Evolutionary conservation across 2,329 filamentous ascomycete genomes (phyloP).

Genomic region (Leptoxyphium fumago): DNA sequence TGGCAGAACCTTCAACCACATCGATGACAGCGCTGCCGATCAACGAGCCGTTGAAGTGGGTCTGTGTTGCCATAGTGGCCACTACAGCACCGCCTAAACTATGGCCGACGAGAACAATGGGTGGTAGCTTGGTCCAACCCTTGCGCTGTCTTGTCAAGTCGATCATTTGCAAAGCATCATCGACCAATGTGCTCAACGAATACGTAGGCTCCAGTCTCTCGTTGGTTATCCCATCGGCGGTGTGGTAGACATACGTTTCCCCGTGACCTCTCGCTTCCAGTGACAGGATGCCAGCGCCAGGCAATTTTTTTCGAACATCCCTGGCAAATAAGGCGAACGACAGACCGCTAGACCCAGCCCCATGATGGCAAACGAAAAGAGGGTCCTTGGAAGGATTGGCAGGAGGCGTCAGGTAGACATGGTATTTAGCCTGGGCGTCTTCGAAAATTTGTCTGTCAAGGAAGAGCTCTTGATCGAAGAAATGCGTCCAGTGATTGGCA

Average conservation of each 20-base stretch:
- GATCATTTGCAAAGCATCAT: conserved; percentile 59
- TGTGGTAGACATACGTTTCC: conserved; percentile 39
- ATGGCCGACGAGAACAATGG: conserved; percentile 74
- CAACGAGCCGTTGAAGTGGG: conserved; percentile 36
- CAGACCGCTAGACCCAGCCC: conserved; percentile 81
- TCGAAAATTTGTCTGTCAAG: conserved; percentile 37
- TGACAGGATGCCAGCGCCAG: conserved; percentile 69
- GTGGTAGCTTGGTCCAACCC: conserved; percentile 59
- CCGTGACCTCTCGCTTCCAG: conserved; percentile 82
- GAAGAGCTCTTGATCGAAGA: conserved; percentile 78
- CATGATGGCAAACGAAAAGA: conserved; percentile 87
- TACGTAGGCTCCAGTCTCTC: conserved; percentile 37
- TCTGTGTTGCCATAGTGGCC: conserved; percentile 61
- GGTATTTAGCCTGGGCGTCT: conserved; percentile 44
- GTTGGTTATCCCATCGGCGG: conserved; percentile 3
- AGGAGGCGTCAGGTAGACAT: conserved; percentile 80
- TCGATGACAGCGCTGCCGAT: conserved; percentile 84
- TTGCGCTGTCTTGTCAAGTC: conserved; percentile 51
- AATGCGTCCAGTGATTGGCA: conserved; percentile 71
- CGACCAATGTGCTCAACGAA: conserved; percentile 54
- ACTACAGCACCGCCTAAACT: conserved; percentile 86
- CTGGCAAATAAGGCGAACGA: conserved; percentile 74
- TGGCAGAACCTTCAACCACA: conserved; percentile 86
- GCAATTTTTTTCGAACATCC: conserved; percentile 63
- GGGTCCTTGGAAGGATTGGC: conserved; percentile 46